Conservation (phyloP, 805 yeast genomes). For the Candida tibetensis region DNA sequence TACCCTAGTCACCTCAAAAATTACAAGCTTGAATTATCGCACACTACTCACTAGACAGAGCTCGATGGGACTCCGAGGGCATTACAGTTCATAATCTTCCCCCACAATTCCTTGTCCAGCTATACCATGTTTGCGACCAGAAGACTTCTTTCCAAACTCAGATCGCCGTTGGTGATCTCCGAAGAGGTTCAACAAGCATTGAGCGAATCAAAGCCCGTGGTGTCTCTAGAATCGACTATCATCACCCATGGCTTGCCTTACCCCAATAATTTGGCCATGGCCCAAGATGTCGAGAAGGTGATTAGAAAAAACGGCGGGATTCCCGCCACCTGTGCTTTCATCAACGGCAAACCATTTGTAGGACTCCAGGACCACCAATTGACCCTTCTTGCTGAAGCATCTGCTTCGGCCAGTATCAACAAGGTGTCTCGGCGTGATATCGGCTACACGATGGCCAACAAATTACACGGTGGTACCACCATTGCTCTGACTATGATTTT, state of each 20-base stretch:
- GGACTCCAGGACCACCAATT: constrained; percentile 56
- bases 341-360: constrained; percentile 67
- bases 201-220: constrained; percentile 54
- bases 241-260: constrained; percentile 87
- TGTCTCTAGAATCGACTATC: constrained; percentile 83
- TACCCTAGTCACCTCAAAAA: too few relatives aligned
- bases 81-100: too few relatives aligned
- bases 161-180: constrained; percentile 24
- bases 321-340: constrained; percentile 84
- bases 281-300: constrained; percentile 58
- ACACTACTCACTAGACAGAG: too few relatives aligned
- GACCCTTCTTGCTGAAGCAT: constrained; percentile 44
- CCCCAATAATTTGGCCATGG: constrained; percentile 75
- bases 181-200: constrained; percentile 68
- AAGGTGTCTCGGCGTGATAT: constrained; percentile 83
- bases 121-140: background rate
- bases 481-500: constrained; percentile 86
- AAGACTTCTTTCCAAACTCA: constrained; percentile 1
- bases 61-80: too few relatives aligned
- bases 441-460: constrained; percentile 62
- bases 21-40: too few relatives aligned
- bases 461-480: constrained; percentile 82
- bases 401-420: constrained; percentile 26
- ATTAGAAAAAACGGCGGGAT: constrained; percentile 63
- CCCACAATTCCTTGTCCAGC: too few relatives aligned